Base-by-base conservation (phyloP, 192 early-diverging fungal species). In the Hyaloraphidium curvatum region DNA sequence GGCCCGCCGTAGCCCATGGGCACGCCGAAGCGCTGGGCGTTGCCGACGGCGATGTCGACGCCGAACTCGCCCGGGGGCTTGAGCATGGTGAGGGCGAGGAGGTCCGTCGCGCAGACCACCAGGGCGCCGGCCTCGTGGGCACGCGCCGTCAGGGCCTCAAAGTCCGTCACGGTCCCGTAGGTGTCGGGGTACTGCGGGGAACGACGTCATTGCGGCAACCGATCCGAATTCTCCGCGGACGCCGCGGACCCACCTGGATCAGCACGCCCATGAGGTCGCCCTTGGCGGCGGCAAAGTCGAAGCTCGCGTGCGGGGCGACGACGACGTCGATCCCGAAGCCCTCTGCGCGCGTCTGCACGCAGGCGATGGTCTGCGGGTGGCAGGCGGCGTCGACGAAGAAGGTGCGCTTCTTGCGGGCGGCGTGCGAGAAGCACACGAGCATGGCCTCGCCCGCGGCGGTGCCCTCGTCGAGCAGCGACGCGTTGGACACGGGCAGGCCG, bases 1-100 rank as follows among this genome's bases (percentile, higher is more conserved):
- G 95, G 95, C 39, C 95, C 95, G 62, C 95, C 95, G 64, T 90
- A 96, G 35, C 95, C 95, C 30, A 99, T 77, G 2, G 95, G 95
- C 35, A 99, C 92, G 64, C 95, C 95, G 59, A 99, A 99, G 30
- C 95, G 80, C 67, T 99, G 95, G 14, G 78, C 84, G 75, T 92
- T 96, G 56, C 95, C 95, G 30, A 99, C 76, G 28, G 85, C 95
- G 67, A 99, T 96, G 66, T 99, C 95, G 30, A 83, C 92, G 51
- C 95, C 95, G 62, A 83, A 95, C 67, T 94, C 89, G 39, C 85
- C 91, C 13, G 95, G 95, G 40, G 91, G 70, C 61, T 85, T 86
- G 28, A 99, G 68, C 30, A 99, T 59, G 13, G 92, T 77, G 60
- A 96, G 72, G 17, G 95, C 78, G 72, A 99, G 71, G 48, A 99